A percentile compares a stretch with the other conserved stretches of the same genome.
These are phyloP conservation scores for Leccinellum rugosiceps DNA, from an alignment of 768 basidiomycete species.

Conservation along the genomic window DNA sequence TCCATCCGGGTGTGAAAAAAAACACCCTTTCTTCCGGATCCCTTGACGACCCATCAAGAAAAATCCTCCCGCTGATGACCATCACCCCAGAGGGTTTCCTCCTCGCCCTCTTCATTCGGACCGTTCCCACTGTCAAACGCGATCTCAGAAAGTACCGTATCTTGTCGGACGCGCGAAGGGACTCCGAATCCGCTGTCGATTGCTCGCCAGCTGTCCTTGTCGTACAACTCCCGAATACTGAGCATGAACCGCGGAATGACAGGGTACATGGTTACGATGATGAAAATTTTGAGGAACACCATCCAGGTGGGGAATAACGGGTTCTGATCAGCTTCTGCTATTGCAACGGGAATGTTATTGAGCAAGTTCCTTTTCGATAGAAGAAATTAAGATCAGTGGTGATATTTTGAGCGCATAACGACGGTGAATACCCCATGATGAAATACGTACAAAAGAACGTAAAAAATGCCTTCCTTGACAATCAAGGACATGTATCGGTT, in stretches of 20 bases:
- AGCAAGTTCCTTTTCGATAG: neutral
- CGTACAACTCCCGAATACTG: too few relatives aligned
- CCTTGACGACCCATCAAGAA: neutral
- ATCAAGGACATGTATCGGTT: too few relatives aligned
- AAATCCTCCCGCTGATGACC: neutral
- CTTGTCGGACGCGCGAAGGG: neutral
- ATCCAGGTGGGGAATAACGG: neutral
- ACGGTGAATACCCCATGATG: too few relatives aligned
- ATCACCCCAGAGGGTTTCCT: neutral
- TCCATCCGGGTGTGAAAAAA: neutral
- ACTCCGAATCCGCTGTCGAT: neutral
- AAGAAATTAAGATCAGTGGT: neutral
- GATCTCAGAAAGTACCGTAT: neutral
- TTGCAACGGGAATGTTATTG: neutral
- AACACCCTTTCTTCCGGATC: too few relatives aligned
- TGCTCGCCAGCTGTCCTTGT: too few relatives aligned
- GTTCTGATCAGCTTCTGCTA: neutral
- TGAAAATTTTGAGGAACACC: neutral
- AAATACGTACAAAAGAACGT: too few relatives aligned
- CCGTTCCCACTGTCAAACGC: neutral
- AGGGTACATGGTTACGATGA: neutral
- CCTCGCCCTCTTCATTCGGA: neutral
- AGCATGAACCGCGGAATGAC: neutral
- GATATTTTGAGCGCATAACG: too few relatives aligned
- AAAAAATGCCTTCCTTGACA: too few relatives aligned